These are phyloP conservation scores for Gonapodya prolifera DNA, from an alignment of 192 early-diverging fungal species.

Conservation along the genomic window DNA sequence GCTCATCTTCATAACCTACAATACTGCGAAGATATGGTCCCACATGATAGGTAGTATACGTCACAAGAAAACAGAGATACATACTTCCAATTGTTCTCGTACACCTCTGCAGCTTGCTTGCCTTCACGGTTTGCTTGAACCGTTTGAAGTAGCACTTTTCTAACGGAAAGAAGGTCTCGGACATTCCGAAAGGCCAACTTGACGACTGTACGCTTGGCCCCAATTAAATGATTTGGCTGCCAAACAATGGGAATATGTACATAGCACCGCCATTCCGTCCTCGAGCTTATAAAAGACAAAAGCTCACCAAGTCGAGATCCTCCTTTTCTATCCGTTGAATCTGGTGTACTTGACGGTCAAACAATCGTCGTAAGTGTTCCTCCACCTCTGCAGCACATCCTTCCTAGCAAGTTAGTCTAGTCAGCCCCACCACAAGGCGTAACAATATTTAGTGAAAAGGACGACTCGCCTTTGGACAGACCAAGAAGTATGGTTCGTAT, in stretches of 20 bases:
- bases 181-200: conserved; percentile 78
- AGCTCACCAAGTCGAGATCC: conserved; percentile 63
- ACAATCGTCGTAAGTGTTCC: conserved; percentile 63
- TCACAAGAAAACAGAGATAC: conserved; percentile 5
- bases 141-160: conserved; percentile 56
- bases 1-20: conserved; percentile 2
- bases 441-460: too few species aligned
- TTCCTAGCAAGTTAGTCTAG: conserved; percentile 34
- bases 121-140: conserved; percentile 51
- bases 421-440: not conserved
- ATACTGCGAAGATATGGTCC: not conserved
- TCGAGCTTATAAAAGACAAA: not conserved
- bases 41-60: conserved; percentile 6
- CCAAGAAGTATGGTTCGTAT: conserved; percentile 84
- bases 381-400: conserved; percentile 62
- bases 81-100: conserved; percentile 55
- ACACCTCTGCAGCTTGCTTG: conserved; percentile 39
- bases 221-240: conserved; percentile 82
- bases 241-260: not conserved
- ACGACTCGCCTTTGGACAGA: conserved; percentile 60
- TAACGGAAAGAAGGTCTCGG: conserved; percentile 59
- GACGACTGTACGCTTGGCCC: conserved; percentile 51
- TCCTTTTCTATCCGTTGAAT: conserved; percentile 59
- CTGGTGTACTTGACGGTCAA: conserved; percentile 48
- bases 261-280: not conserved